phyloP scores from a whole-genome alignment of 345 rosid species.

The Salix caprea region DNA sequence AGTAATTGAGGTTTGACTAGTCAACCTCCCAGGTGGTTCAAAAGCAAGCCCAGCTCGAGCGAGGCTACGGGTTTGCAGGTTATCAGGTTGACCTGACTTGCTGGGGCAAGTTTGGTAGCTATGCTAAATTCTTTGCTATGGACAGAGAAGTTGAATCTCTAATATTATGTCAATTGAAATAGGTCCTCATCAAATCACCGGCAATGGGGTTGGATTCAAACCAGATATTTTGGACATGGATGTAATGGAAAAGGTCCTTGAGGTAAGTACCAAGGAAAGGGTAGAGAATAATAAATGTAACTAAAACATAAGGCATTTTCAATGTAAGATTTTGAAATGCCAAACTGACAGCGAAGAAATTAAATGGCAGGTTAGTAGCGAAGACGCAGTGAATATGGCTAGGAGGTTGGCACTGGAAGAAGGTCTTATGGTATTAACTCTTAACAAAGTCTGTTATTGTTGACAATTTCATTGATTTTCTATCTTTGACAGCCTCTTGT shows the following conservation, averaged over 20 bases:
- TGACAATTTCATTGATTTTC: background rate
- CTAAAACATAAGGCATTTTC: background rate
- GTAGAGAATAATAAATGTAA: background rate
- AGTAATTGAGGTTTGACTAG: too few relatives aligned
- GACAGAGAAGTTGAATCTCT: background rate
- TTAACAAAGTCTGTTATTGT: background rate
- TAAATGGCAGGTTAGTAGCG: slow-evolving; percentile 68
- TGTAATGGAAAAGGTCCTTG: slow-evolving; percentile 85
- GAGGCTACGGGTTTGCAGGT: too few relatives aligned
- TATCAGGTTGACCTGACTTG: too few relatives aligned
- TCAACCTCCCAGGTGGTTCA: too few relatives aligned
- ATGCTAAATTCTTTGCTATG: background rate
- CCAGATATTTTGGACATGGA: slow-evolving; percentile 95
- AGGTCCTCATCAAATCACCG: slow-evolving; percentile 97
- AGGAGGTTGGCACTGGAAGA: slow-evolving; percentile 87
- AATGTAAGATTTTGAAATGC: slow-evolving; percentile 4
- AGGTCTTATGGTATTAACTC: slow-evolving; percentile 74
- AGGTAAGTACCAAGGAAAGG: slow-evolving; percentile 35
- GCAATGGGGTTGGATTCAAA: slow-evolving; percentile 95
- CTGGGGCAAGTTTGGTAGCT: too few relatives aligned
- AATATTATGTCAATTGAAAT: slow-evolving; percentile 15
- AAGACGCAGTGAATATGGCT: slow-evolving; percentile 91
- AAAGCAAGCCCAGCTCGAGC: too few relatives aligned
- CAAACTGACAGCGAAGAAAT: background rate
- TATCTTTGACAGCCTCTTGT: background rate